These are phyloP conservation scores for Paramecium bursaria DNA, from an alignment of 73 alveolate species.

Conservation along the genomic window DNA sequence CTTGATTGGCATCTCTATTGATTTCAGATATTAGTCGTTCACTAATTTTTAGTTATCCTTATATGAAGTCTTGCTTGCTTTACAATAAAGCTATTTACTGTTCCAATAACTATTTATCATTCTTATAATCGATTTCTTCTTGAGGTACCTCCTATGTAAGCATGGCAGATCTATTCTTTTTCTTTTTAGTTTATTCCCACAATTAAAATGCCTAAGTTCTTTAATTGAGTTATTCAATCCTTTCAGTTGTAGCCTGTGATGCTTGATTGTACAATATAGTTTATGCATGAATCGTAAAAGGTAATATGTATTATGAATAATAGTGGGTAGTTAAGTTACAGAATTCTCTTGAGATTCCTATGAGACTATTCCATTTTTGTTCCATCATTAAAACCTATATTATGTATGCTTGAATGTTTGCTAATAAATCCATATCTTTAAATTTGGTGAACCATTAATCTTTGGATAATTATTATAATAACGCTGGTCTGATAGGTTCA, in stretches of 20 bases:
- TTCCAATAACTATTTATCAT: constrained; percentile 85
- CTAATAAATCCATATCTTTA: constrained; percentile 81
- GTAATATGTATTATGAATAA: constrained; percentile 86
- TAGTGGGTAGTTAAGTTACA: constrained; percentile 81
- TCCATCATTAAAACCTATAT: constrained; percentile 90
- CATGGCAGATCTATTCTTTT: constrained; percentile 92
- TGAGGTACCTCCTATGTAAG: constrained; percentile 96
- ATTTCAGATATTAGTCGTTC: constrained; percentile 83
- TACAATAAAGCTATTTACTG: constrained; percentile 86
- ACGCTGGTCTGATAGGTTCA: constrained; percentile 45
- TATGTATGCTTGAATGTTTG: constrained; percentile 81
- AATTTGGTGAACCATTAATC: constrained; percentile 41
- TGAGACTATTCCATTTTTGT: constrained; percentile 94
- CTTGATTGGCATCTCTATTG: constrained; percentile 90
- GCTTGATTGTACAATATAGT: constrained; percentile 89
- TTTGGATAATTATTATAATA: constrained; percentile 39
- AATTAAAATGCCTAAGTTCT: constrained; percentile 85
- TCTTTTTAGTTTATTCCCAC: constrained; percentile 95
- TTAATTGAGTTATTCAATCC: constrained; percentile 80
- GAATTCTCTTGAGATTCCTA: constrained; percentile 85
- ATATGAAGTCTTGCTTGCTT: constrained; percentile 85
- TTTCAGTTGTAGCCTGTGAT: constrained; percentile 75
- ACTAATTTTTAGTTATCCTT: constrained; percentile 82
- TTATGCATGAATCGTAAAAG: constrained; percentile 93
- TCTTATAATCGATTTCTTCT: constrained; percentile 91